Conservation (phyloP, 2,329 filamentous ascomycete species). For the Penicillium sp. region DNA sequence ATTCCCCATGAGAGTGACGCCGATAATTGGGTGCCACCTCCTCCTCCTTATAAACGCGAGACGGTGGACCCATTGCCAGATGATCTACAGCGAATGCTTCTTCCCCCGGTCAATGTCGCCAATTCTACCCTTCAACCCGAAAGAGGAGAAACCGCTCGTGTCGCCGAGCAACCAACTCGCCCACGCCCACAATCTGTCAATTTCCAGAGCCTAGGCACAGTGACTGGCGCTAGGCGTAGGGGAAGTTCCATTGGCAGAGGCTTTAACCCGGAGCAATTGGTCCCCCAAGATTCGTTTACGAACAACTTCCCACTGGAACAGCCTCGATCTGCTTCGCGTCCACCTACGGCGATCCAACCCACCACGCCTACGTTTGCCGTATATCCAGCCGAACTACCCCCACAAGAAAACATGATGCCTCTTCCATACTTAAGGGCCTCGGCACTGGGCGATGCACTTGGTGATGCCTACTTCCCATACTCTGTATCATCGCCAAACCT, state of each 20-base stretch:
- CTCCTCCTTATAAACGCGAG: constrained; percentile 65
- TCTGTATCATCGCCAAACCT: constrained; percentile 38
- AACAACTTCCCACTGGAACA: background rate
- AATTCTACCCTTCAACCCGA: constrained; percentile 5
- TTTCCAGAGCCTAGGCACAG: constrained; percentile 30
- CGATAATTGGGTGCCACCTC: constrained; percentile 84
- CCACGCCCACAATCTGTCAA: constrained; percentile 28
- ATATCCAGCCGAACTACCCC: constrained; percentile 12
- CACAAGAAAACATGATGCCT: constrained; percentile 7
- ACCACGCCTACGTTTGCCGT: constrained; percentile 18
- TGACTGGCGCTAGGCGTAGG: constrained; percentile 24
- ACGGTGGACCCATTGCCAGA: constrained; percentile 41
- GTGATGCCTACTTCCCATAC: constrained; percentile 30
- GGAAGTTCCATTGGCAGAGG: constrained; percentile 20
- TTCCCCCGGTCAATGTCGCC: constrained; percentile 24
- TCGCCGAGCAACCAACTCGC: constrained; percentile 24
- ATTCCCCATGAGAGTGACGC: constrained; percentile 83
- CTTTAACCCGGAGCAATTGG: constrained; percentile 12
- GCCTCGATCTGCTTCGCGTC: background rate
- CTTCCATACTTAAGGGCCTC: constrained; percentile 18
- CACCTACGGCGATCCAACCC: constrained; percentile 7
- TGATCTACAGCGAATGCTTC: constrained; percentile 35
- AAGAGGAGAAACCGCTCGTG: constrained; percentile 28
- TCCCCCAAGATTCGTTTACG: background rate
- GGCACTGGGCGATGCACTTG: constrained; percentile 19